A percentile compares a stretch with the other conserved stretches of the same genome.
Conservation (phyloP, 805 yeast species). For the Wickerhamiella hasegawae region DNA sequence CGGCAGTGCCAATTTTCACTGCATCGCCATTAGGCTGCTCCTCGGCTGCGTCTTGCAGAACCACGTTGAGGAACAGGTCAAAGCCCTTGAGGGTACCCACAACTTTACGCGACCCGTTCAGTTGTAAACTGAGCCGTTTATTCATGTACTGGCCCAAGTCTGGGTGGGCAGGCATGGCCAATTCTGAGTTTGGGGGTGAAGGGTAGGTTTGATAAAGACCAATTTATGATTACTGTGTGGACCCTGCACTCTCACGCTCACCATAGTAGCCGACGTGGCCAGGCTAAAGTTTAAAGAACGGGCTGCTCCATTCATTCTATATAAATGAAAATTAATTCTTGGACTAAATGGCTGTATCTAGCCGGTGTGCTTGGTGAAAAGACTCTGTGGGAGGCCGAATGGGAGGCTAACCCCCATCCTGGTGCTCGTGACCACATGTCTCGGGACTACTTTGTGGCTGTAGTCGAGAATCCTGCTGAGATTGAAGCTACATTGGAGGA, state of each 20-base stretch:
- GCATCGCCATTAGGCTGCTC: conserved; percentile 34
- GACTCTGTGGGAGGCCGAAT: conserved; percentile 11
- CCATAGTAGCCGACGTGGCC: no score
- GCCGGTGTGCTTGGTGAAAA: neutral
- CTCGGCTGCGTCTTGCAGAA: conserved; percentile 57
- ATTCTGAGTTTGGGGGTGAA: no score
- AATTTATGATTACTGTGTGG: no score
- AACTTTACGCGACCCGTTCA: conserved; percentile 65
- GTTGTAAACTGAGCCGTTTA: conserved; percentile 52
- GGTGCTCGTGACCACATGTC: conserved; percentile 7
- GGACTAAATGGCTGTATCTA: no score
- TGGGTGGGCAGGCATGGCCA: no score
- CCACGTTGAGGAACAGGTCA: conserved; percentile 61
- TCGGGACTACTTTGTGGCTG: conserved; percentile 13
- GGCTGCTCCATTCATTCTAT: no score
- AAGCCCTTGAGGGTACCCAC: conserved; percentile 76
- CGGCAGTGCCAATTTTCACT: conserved; percentile 48
- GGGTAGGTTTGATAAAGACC: no score
- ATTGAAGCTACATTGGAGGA: conserved; percentile 9
- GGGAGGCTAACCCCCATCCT: conserved; percentile 12
- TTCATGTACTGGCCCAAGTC: conserved; percentile 50
- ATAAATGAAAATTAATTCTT: no score
- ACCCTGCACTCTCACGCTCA: no score
- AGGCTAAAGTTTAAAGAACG: no score
- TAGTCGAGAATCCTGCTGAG: conserved; percentile 7